Evolutionary conservation across 208 protist genomes (phyloP).

Genomic region (Wallacemonas rigidus): DNA sequence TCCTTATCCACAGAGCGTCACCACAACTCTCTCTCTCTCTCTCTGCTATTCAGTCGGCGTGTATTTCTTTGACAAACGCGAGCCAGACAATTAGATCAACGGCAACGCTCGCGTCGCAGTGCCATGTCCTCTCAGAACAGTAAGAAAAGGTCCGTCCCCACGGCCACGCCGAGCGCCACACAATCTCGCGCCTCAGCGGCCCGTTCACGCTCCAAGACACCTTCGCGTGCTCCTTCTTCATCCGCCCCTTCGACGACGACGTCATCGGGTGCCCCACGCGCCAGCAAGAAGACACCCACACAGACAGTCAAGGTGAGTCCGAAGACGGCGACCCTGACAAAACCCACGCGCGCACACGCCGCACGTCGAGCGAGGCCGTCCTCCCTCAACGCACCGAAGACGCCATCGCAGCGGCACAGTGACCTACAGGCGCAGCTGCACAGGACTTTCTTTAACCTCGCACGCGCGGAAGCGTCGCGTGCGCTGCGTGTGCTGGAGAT

Average conservation of each 20-base stretch:
- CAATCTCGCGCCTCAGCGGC: not conserved
- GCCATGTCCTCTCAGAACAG: not conserved
- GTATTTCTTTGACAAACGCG: no score
- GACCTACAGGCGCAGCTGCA: not conserved
- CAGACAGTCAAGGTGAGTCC: no score
- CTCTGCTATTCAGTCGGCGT: no score
- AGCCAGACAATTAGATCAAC: no score
- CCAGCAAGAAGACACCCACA: not conserved
- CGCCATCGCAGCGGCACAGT: not conserved
- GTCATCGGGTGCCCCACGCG: not conserved
- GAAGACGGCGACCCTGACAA: no score
- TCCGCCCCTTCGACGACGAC: not conserved
- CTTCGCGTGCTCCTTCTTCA: not conserved
- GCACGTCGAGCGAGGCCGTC: no score
- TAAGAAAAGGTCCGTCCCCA: not conserved
- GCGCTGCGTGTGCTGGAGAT: not conserved
- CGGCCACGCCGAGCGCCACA: not conserved
- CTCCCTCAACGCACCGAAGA: not conserved
- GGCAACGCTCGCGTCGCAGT: no score
- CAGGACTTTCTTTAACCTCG: slow-evolving; percentile 2
- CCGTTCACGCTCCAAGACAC: not conserved
- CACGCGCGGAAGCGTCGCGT: not conserved
- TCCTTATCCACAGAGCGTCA: no score
- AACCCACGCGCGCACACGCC: no score
- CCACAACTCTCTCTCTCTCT: no score